A percentile compares a stretch with the other conserved stretches of the same genome.
phyloP scores from a whole-genome alignment of 106 monocot genomes.

The Gastrodia elata region DNA sequence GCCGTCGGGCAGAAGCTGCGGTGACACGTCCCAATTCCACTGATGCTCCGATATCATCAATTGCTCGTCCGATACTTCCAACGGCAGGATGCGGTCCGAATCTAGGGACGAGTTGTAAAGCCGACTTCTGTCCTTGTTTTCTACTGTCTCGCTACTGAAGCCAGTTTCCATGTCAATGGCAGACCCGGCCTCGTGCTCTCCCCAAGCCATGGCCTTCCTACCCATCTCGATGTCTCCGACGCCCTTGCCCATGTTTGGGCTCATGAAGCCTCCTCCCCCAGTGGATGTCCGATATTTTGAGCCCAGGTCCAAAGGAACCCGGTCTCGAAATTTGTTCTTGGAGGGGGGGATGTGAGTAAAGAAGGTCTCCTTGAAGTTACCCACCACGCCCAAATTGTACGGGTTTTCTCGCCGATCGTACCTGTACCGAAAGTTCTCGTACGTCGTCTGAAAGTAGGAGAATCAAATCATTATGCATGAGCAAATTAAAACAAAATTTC shows the following conservation, averaged over 20 bases:
- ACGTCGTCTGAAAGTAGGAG: conserved; percentile 47
- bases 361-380: conserved; percentile 64
- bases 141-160: conserved; percentile 4
- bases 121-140: conserved; percentile 36
- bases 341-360: conserved; percentile 50
- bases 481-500: neutral
- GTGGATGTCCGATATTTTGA: conserved; percentile 3
- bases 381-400: conserved; percentile 54
- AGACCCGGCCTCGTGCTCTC: conserved; percentile 12
- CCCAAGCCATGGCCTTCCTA: conserved; percentile 51
- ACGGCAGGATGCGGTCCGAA: conserved; percentile 5
- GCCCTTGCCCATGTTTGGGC: conserved; percentile 48
- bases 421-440: conserved; percentile 82
- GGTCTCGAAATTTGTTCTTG: conserved; percentile 54
- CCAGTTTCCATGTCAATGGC: conserved; percentile 30
- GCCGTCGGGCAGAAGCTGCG: conserved; percentile 3
- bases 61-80: conserved; percentile 10
- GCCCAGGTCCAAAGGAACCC: conserved; percentile 21
- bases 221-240: conserved; percentile 45
- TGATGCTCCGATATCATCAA: neutral
- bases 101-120: conserved; percentile 21
- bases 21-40: conserved; percentile 31
- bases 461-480: neutral
- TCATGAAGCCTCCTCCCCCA: conserved; percentile 35
- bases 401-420: conserved; percentile 73